Percentiles rank a stretch among this genome's conserved stretches.
phyloP scores from a whole-genome alignment of 2,329 filamentous ascomycete species.

The Shiraia sp. region DNA sequence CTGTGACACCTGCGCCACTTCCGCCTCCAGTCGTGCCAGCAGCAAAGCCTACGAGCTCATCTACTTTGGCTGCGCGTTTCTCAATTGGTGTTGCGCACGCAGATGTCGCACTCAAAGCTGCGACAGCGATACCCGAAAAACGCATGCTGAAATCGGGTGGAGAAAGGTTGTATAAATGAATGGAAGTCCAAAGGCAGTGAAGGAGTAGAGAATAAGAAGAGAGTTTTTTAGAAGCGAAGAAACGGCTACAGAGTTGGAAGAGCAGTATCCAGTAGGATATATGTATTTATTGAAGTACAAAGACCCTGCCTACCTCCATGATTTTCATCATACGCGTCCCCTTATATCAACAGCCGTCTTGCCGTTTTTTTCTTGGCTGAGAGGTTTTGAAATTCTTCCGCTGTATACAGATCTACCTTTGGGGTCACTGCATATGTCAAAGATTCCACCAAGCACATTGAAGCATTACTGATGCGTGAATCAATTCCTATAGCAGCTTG shows the following conservation, averaged over 20 bases:
- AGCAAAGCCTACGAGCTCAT: constrained; percentile 50
- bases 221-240: background rate
- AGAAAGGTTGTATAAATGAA: constrained; percentile 13
- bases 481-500: constrained; percentile 1
- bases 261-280: too few species aligned
- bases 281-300: constrained; percentile 9
- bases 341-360: constrained; percentile 18
- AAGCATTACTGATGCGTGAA: constrained; percentile 8
- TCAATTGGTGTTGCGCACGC: constrained; percentile 25
- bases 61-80: constrained; percentile 31
- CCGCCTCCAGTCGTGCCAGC: constrained; percentile 60
- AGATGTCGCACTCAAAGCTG: constrained; percentile 32
- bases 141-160: constrained; percentile 25
- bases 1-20: constrained; percentile 60
- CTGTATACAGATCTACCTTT: constrained; percentile 7
- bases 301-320: constrained; percentile 9
- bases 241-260: background rate
- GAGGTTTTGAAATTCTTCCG: constrained; percentile 18
- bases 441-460: constrained; percentile 28
- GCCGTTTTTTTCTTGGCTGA: constrained; percentile 7
- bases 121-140: constrained; percentile 27
- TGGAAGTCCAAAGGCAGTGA: constrained; percentile 9
- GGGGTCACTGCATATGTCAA: background rate
- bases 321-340: constrained; percentile 13
- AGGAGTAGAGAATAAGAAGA: constrained; percentile 19